Conservation (phyloP, 352 stramenopile species). For the Phytophthora capsici region DNA sequence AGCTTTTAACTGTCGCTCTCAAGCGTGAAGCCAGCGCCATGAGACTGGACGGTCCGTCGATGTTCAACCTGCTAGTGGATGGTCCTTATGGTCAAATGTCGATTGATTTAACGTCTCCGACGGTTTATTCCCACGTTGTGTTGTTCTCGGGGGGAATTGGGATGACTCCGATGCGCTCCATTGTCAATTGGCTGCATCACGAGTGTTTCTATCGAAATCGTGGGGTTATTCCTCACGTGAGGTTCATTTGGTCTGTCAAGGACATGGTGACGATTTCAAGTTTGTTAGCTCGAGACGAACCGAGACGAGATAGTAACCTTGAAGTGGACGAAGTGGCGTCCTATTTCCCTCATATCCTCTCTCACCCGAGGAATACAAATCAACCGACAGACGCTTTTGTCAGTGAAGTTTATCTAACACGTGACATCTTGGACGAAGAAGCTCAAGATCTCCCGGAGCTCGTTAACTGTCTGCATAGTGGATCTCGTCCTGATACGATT, state of each 20-base stretch:
- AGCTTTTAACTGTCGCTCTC: conserved; percentile 48
- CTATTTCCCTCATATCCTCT: conserved; percentile 39
- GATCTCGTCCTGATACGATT: conserved; percentile 36
- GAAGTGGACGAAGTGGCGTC: conserved; percentile 46
- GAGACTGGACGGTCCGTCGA: conserved; percentile 27
- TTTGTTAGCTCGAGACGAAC: conserved; percentile 37
- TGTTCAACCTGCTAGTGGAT: conserved; percentile 50
- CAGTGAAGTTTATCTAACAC: conserved; percentile 38
- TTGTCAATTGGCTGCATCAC: conserved; percentile 54
- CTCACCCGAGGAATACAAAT: conserved; percentile 37
- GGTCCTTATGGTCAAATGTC: conserved; percentile 55
- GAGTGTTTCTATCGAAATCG: conserved; percentile 35
- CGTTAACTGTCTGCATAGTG: conserved; percentile 36
- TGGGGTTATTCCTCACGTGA: conserved; percentile 45
- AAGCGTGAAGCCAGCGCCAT: conserved; percentile 42
- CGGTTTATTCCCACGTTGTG: conserved; percentile 57
- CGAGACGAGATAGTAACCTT: conserved; percentile 35
- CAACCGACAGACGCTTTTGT: conserved; percentile 33
- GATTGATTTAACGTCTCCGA: conserved; percentile 48
- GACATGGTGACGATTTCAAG: conserved; percentile 51
- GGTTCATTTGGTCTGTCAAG: conserved; percentile 61
- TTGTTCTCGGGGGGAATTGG: conserved; percentile 59
- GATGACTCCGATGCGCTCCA: conserved; percentile 57
- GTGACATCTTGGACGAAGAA: conserved; percentile 41
- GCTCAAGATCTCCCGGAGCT: conserved; percentile 40